Base-by-base conservation (phyloP, 805 yeast genomes). In the Myxozyma mucilagina region DNA sequence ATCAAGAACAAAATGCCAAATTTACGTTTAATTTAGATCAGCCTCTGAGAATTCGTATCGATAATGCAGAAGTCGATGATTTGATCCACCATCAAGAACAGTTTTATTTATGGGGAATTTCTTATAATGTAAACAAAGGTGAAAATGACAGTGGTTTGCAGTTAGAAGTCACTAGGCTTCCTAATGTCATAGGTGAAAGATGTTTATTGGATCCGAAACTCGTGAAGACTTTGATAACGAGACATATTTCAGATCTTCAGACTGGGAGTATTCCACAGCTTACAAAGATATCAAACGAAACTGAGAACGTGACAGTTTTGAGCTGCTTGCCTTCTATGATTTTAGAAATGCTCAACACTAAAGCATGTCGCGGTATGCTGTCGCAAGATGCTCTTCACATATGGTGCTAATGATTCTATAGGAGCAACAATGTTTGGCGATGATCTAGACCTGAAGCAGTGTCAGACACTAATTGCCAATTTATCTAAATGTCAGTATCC, bases 361-460 rank as follows among this genome's bases (percentile, higher is more conserved):
- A 47, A 16, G 58, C 64, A 20, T 59, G 66, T 54, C 42, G 65
- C 47, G 61, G 66, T 56, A 35, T 39, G 61, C 51, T 24, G 29
- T 38, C 29, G 51, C 54, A 38, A 36, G 24, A 16, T 34, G 4
- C 11, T 47, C 29, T 34, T 32, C 35, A 8, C 36, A 35, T 31
- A 6, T 49, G n/a, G 7, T 34, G 14, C 34, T 34, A 42, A 16
- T 44, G 10, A 14, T 18, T 6, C 3, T 14, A n/a, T 29, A 29
- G 76, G 81, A 4, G 84, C 96, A 0, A 76, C 88, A 2, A 87
- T 79, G 85, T 89, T 90, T 74, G 96, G 96, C 0, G 84, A 83
- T 47, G 42, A 56, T 0, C 70, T 90, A 47, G 67, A 77, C 0
- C 58, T 45, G 1, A 60, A 55, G 0, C 81, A 85, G 54, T 85